Percentiles rank a stretch among this genome's conserved stretches.
Conservation (phyloP, 805 yeast genomes). For the Candida qinlingensis region DNA sequence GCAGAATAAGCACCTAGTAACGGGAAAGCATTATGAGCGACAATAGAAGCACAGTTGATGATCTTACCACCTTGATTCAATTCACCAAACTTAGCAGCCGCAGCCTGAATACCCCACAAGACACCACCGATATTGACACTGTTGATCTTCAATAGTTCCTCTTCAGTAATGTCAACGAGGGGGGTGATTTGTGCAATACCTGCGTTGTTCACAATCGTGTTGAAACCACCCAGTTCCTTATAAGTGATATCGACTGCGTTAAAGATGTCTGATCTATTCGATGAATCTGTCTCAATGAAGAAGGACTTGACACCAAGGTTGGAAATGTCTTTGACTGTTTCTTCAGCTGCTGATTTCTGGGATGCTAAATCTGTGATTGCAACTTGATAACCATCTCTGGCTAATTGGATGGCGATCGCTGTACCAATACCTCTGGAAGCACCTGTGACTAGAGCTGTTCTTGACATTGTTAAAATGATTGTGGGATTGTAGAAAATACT, state of each 20-base stretch:
- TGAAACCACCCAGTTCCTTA: conserved; percentile 27
- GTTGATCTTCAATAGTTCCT: conserved; percentile 22
- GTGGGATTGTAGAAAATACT: background rate
- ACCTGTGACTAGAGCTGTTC: conserved; percentile 73
- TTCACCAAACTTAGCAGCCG: conserved; percentile 25
- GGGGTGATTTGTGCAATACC: conserved; percentile 28
- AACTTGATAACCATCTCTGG: conserved; percentile 55
- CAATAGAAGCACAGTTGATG: conserved; percentile 33
- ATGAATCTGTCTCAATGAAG: conserved; percentile 25
- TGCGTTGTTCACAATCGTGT: conserved; percentile 34
- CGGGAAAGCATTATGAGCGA: conserved; percentile 29
- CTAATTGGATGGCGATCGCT: conserved; percentile 75
- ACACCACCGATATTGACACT: conserved; percentile 29
- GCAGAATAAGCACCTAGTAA: conserved; percentile 30
- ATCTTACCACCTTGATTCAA: conserved; percentile 31
- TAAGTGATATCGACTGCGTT: conserved; percentile 26
- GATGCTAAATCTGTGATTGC: conserved; percentile 25
- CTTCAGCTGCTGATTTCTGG: conserved; percentile 21
- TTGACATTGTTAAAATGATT: conserved; percentile 5
- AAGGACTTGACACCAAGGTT: conserved; percentile 18
- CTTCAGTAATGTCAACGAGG: conserved; percentile 25
- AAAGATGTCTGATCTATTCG: conserved; percentile 21
- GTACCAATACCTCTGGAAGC: conserved; percentile 90
- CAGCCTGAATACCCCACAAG: conserved; percentile 31
- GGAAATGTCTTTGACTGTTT: conserved; percentile 20